phyloP scores from a whole-genome alignment of 2,329 filamentous ascomycete genomes.

The Trichophyton schoenleinii region DNA sequence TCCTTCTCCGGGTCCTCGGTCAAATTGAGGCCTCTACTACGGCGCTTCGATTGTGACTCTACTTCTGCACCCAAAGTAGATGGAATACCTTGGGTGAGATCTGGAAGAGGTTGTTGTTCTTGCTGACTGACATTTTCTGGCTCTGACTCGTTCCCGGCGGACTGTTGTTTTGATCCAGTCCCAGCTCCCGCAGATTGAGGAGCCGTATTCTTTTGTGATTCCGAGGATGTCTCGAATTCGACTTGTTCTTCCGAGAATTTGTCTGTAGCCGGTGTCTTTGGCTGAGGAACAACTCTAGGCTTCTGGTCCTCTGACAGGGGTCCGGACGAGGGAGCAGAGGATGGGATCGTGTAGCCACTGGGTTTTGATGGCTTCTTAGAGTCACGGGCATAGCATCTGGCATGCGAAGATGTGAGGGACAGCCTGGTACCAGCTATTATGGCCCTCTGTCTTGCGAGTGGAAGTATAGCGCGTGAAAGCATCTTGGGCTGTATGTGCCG shows the following conservation, averaged over 20 bases:
- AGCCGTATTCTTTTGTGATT: conserved; percentile 22
- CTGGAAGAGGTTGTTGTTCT: conserved; percentile 55
- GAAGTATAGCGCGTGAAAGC: conserved; percentile 35
- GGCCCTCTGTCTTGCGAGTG: conserved; percentile 33
- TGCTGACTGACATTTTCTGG: neutral
- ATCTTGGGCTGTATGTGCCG: conserved; percentile 19
- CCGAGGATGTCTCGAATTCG: conserved; percentile 27
- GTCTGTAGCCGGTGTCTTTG: conserved; percentile 10
- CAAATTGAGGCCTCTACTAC: conserved; percentile 35
- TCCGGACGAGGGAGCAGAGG: conserved; percentile 9
- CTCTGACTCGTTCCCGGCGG: neutral
- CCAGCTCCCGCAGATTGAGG: conserved; percentile 19
- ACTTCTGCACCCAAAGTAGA: conserved; percentile 77
- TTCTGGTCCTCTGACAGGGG: conserved; percentile 19
- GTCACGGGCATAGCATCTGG: conserved; percentile 30
- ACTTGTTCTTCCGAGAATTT: conserved; percentile 26
- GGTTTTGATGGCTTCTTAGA: conserved; percentile 25
- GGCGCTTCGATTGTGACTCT: conserved; percentile 27
- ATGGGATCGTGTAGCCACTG: conserved; percentile 15
- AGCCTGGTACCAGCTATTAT: conserved; percentile 25
- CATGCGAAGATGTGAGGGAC: conserved; percentile 23
- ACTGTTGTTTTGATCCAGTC: conserved; percentile 13
- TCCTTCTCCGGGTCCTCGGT: conserved; percentile 38
- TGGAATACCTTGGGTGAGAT: conserved; percentile 87
- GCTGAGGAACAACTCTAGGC: conserved; percentile 12